phyloP scores from a whole-genome alignment of 768 basidiomycete genomes.

The Psilocybe cyanescens region DNA sequence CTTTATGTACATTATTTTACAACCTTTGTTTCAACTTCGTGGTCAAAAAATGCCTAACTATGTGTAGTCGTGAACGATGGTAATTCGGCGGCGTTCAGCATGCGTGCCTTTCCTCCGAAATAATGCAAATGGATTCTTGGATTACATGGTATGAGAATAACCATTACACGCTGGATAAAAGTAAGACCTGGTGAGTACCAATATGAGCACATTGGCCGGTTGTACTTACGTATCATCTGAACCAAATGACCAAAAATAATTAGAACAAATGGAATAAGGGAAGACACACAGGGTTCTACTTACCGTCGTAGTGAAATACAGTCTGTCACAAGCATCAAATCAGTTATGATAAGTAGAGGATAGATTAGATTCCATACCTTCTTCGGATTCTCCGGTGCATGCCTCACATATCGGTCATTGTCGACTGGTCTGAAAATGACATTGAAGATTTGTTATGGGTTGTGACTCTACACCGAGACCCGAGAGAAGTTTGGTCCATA shows the following conservation, averaged over 20 bases:
- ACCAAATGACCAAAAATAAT: constrained; percentile 2
- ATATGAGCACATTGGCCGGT: neutral
- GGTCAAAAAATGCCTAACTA: constrained; percentile 5
- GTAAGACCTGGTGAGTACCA: constrained; percentile 1
- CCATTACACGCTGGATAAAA: constrained; percentile 38
- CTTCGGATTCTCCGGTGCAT: constrained; percentile 85
- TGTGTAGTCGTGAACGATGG: constrained; percentile 1
- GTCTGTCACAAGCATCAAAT: constrained; percentile 48
- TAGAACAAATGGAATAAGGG: constrained; percentile 24
- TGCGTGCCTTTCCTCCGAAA: neutral
- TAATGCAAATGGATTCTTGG: neutral
- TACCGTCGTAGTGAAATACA: constrained; percentile 82
- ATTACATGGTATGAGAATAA: constrained; percentile 12
- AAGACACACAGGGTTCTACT: constrained; percentile 21
- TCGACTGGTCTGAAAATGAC: constrained; percentile 64
- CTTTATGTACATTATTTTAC: constrained; percentile 18
- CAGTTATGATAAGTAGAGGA: neutral
- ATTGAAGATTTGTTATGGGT: constrained; percentile 5
- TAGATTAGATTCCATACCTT: constrained; percentile 52
- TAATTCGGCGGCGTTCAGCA: neutral
- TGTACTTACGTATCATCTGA: constrained; percentile 65
- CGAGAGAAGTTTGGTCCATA: constrained; percentile 6
- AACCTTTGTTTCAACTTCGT: constrained; percentile 3
- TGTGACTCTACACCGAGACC: neutral
- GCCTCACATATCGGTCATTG: constrained; percentile 81